phyloP scores from a whole-genome alignment of 495 filamentous ascomycete genomes.

The Apiosordaria backusii region DNA sequence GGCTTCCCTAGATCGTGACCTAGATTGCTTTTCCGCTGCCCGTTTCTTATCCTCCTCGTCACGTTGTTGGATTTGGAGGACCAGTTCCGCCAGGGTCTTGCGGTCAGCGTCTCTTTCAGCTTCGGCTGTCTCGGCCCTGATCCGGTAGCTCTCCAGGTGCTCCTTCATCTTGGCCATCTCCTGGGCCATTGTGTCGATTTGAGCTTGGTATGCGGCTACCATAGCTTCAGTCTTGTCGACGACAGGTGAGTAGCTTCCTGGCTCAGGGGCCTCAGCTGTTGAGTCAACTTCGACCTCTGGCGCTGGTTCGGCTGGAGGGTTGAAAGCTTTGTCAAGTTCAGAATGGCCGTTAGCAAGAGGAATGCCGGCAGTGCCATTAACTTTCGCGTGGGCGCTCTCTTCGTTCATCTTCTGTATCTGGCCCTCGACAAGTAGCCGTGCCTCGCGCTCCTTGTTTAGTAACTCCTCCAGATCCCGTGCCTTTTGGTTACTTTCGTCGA shows the following conservation, averaged over 20 bases:
- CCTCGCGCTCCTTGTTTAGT: constrained; percentile 72
- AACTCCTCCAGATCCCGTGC: constrained; percentile 79
- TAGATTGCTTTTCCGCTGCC: constrained; percentile 27
- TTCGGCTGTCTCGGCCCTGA: constrained; percentile 76
- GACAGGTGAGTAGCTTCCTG: constrained; percentile 34
- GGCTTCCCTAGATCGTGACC: constrained; percentile 18
- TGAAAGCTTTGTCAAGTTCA: constrained; percentile 37
- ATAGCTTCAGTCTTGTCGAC: constrained; percentile 43
- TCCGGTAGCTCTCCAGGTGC: constrained; percentile 72
- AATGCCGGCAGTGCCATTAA: constrained; percentile 32
- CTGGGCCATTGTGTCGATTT: constrained; percentile 71
- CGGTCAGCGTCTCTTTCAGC: constrained; percentile 62
- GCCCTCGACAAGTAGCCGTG: constrained; percentile 79
- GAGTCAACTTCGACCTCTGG: constrained; percentile 18
- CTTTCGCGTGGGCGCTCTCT: constrained; percentile 38
- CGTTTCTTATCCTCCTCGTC: constrained; percentile 48
- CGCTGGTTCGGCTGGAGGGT: constrained; percentile 36
- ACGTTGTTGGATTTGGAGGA: constrained; percentile 70
- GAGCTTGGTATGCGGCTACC: constrained; percentile 59
- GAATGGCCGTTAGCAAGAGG: constrained; percentile 33
- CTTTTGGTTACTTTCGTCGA: constrained; percentile 72
- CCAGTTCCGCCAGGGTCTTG: constrained; percentile 81
- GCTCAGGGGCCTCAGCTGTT: constrained; percentile 21
- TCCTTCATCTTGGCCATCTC: constrained; percentile 82
- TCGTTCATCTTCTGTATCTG: constrained; percentile 68